Evolutionary conservation across 305 asterid species (phyloP).

Genomic region (Fraxinus platypoda): DNA sequence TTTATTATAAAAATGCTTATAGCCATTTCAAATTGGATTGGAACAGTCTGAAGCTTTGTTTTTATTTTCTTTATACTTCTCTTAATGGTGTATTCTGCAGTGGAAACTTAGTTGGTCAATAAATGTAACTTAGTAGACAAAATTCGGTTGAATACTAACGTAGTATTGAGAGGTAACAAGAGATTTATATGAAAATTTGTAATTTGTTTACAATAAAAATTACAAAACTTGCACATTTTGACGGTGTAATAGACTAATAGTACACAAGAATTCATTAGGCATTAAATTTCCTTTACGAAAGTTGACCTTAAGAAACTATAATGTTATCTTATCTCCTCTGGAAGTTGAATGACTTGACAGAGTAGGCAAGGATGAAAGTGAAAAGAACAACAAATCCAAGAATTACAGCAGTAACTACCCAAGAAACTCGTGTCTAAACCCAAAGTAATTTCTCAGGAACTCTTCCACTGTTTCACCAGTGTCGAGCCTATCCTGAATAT

Average conservation of each 20-base stretch:
- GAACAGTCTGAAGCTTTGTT: neutral
- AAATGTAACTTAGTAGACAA: neutral
- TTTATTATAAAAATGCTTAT: neutral
- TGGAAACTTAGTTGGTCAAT: neutral
- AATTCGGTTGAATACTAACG: neutral
- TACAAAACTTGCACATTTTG: neutral
- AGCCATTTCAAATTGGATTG: neutral
- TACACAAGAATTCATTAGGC: neutral
- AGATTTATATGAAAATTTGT: neutral
- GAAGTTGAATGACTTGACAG: conserved; percentile 47
- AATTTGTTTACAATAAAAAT: neutral
- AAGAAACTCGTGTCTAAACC: conserved; percentile 31
- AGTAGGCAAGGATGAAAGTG: conserved; percentile 37
- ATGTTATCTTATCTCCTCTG: conserved; percentile 36
- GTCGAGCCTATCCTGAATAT: conserved; percentile 25
- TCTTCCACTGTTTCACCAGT: conserved; percentile 1
- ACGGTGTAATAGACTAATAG: neutral
- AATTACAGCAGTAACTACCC: conserved; percentile 29
- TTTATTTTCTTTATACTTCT: neutral
- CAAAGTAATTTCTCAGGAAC: conserved; percentile 38
- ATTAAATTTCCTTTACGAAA: neutral
- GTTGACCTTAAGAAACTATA: neutral
- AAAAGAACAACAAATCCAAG: conserved; percentile 37
- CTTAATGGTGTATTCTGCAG: neutral
- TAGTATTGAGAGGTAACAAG: neutral